Percentiles rank a stretch among this genome's conserved stretches.
Conservation (phyloP, 2,329 filamentous ascomycete species). For the Fusarium pseudocircinatum region DNA sequence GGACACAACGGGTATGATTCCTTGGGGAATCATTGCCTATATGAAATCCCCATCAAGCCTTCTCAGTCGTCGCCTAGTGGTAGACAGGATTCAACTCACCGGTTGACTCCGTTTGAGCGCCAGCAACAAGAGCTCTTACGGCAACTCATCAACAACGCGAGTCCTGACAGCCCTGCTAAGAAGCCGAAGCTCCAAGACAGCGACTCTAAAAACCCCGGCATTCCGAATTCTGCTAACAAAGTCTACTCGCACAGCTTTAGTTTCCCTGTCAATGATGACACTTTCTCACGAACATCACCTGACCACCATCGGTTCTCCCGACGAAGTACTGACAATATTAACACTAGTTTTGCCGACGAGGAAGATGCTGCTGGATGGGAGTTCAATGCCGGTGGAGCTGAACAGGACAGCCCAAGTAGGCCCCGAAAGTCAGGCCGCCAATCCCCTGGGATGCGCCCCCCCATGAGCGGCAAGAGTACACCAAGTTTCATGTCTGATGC, state of each 20-base stretch:
- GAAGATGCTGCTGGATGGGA: conserved; percentile 58
- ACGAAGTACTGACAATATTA: conserved; percentile 68
- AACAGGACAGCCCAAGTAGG: conserved; percentile 41
- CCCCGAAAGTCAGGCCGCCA: conserved; percentile 53
- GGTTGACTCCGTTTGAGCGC: conserved; percentile 52
- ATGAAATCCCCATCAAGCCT: conserved; percentile 6
- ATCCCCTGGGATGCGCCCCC: conserved; percentile 49
- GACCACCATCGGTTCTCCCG: conserved; percentile 55
- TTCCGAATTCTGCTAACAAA: conserved; percentile 47
- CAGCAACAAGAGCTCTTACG: conserved; percentile 52
- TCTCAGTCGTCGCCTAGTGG: conserved; percentile 46
- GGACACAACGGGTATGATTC: not conserved
- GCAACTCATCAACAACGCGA: conserved; percentile 49
- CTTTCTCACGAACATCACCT: conserved; percentile 50
- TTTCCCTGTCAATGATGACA: conserved; percentile 57
- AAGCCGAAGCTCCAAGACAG: conserved; percentile 12
- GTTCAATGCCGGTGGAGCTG: conserved; percentile 61
- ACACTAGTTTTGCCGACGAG: conserved; percentile 66
- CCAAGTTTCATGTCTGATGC: conserved; percentile 36
- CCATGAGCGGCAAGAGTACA: conserved; percentile 34
- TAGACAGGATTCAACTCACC: conserved; percentile 35
- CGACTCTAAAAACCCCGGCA: not conserved
- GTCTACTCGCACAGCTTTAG: conserved; percentile 58
- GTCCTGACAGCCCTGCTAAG: conserved; percentile 22
- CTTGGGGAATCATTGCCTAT: conserved; percentile 15